These are phyloP conservation scores for Candida sp. DNA, from an alignment of 1,139 yeast genomes.

Conservation along the genomic window DNA sequence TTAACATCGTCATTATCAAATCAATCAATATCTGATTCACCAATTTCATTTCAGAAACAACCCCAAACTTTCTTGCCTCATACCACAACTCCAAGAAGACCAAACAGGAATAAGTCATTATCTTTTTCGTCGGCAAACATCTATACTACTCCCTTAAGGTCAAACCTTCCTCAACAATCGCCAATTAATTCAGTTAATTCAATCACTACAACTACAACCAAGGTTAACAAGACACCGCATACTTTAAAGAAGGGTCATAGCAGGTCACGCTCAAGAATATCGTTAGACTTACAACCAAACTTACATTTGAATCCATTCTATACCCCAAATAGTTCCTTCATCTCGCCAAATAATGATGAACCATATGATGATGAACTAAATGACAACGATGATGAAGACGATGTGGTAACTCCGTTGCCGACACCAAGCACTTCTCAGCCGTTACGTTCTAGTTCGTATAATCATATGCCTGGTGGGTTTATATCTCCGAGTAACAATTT, in stretches of 20 bases:
- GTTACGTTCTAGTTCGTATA: conserved; percentile 4
- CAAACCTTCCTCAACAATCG: conserved; percentile 13
- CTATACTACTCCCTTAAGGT: conserved; percentile 29
- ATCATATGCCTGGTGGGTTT: conserved; percentile 5
- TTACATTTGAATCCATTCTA: conserved; percentile 41
- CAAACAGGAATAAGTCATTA: conserved; percentile 28
- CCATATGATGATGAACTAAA: conserved; percentile 18
- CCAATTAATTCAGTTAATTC: conserved; percentile 25
- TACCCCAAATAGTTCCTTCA: conserved; percentile 35
- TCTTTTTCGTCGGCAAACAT: conserved; percentile 23
- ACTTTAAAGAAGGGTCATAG: conserved; percentile 28
- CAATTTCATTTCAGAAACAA: conserved; percentile 17
- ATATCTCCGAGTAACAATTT: conserved; percentile 3
- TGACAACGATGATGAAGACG: conserved; percentile 22
- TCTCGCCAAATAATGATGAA: conserved; percentile 31
- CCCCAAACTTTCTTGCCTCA: conserved; percentile 12
- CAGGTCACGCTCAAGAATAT: conserved; percentile 39
- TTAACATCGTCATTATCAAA: conserved; percentile 32
- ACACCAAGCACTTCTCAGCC: conserved; percentile 16
- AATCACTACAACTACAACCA: conserved; percentile 10
- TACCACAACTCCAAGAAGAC: conserved; percentile 27
- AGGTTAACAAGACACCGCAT: conserved; percentile 31
- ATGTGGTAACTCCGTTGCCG: conserved; percentile 31
- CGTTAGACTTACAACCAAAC: conserved; percentile 25
- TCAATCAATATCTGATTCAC: conserved; percentile 34